Evolutionary conservation across 805 yeast species (phyloP).

Genomic region (Cyberlindnera xylosilytica): DNA sequence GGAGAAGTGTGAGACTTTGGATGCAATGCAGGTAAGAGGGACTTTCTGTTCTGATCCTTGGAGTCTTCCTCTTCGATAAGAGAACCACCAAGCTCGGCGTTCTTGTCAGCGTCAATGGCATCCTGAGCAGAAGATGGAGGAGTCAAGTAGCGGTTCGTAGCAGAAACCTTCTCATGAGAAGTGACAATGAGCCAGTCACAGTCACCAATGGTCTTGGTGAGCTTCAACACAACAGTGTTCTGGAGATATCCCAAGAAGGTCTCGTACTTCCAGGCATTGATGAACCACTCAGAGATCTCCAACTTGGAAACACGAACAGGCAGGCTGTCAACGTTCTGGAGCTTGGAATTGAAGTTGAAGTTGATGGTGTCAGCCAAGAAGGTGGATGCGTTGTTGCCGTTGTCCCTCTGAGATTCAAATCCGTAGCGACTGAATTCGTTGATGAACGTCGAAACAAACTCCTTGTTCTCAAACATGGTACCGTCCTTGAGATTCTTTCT

Average conservation of each 20-base stretch:
- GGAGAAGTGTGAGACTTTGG: conserved; percentile 3
- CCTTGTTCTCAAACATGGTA: conserved; percentile 24
- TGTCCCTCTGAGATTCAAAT: conserved; percentile 21
- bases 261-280: conserved; percentile 39
- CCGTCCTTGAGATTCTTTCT: conserved; percentile 25
- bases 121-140: conserved; percentile 23
- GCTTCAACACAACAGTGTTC: conserved; percentile 33
- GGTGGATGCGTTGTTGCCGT: conserved; percentile 20
- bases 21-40: conserved; percentile 11
- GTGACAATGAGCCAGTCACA: conserved; percentile 38
- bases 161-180: conserved; percentile 30
- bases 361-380: conserved; percentile 29
- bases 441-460: conserved; percentile 26
- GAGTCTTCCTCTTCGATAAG: conserved; percentile 10
- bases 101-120: conserved; percentile 18
- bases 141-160: conserved; percentile 27
- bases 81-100: conserved; percentile 16
- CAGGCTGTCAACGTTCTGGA: conserved; percentile 22
- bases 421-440: conserved; percentile 27
- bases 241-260: conserved; percentile 34
- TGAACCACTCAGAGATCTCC: conserved; percentile 37
- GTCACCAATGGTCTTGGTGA: conserved; percentile 36
- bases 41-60: conserved; percentile 7
- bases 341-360: conserved; percentile 27
- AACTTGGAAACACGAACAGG: conserved; percentile 35